These are phyloP conservation scores for Yueomyces sp. DNA, from an alignment of 805 yeast genomes.

Conservation along the genomic window DNA sequence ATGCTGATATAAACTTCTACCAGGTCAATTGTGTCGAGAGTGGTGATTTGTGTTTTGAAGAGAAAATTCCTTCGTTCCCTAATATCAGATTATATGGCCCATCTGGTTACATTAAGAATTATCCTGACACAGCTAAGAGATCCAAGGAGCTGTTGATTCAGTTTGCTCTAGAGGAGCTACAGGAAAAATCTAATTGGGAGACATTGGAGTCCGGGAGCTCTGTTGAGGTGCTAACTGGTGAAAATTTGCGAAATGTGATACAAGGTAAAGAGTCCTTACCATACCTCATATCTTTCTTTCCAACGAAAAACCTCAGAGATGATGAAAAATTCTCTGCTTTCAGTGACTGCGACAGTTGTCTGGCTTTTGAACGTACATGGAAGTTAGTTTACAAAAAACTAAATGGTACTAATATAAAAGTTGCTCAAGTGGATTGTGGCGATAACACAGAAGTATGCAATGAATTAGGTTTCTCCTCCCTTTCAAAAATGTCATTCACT, in stretches of 20 bases:
- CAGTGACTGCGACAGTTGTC: constrained; percentile 35
- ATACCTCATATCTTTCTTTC: constrained; percentile 52
- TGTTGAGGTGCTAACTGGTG: constrained; percentile 28
- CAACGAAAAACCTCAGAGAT: constrained; percentile 31
- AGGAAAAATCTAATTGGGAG: constrained; percentile 14
- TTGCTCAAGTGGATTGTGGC: constrained; percentile 51
- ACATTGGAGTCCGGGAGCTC: too few species aligned
- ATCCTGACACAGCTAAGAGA: constrained; percentile 34
- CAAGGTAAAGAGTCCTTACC: constrained; percentile 40
- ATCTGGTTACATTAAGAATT: constrained; percentile 31
- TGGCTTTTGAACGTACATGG: constrained; percentile 45
- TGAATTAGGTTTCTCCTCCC: constrained; percentile 30
- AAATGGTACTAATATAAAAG: constrained; percentile 16
- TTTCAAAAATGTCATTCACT: constrained; percentile 17
- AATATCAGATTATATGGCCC: constrained; percentile 57
- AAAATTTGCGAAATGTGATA: constrained; percentile 33
- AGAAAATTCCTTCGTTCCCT: constrained; percentile 58
- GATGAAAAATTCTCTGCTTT: constrained; percentile 26
- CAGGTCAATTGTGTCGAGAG: constrained; percentile 79
- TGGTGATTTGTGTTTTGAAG: constrained; percentile 73
- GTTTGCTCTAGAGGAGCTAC: constrained; percentile 42
- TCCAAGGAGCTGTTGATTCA: constrained; percentile 35
- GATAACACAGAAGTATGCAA: constrained; percentile 38
- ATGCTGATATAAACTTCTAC: constrained; percentile 37
- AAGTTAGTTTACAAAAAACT: constrained; percentile 29